Evolutionary conservation across 805 yeast genomes (phyloP).

Genomic region (Kodamaea neixiangensis): DNA sequence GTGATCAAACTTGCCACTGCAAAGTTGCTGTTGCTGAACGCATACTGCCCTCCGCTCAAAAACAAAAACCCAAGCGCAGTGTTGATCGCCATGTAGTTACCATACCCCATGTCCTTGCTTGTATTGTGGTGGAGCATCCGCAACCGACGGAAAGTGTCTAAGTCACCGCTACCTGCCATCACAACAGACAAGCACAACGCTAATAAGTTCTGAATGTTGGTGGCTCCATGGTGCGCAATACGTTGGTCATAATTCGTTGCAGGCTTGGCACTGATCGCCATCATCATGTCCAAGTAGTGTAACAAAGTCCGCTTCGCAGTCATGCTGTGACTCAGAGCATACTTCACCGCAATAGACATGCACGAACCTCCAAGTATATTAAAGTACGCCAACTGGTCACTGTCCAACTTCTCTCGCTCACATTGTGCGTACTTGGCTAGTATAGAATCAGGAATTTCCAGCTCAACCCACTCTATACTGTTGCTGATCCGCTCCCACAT

Average conservation of each 20-base stretch:
- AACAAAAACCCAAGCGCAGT: constrained; percentile 86
- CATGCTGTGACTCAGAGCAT: constrained; percentile 66
- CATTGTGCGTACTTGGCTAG: constrained; percentile 30
- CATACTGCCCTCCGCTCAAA: constrained; percentile 90
- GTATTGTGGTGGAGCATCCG: constrained; percentile 67
- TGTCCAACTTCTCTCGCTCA: constrained; percentile 38
- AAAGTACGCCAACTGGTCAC: constrained; percentile 62
- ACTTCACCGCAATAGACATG: constrained; percentile 70
- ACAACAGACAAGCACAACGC: constrained; percentile 68
- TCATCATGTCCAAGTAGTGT: constrained; percentile 53
- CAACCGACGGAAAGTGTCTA: constrained; percentile 71
- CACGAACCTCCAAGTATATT: constrained; percentile 75
- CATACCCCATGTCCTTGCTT: constrained; percentile 51
- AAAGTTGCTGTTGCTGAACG: constrained; percentile 62
- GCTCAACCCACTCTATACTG: constrained; percentile 54
- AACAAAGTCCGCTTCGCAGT: constrained; percentile 58
- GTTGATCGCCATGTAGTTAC: constrained; percentile 74
- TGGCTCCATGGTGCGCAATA: constrained; percentile 54
- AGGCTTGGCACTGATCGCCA: constrained; percentile 42
- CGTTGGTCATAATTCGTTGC: constrained; percentile 57
- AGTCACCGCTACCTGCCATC: constrained; percentile 91
- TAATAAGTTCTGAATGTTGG: constrained; percentile 57
- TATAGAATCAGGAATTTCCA: constrained; percentile 54
- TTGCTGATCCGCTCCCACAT: constrained; percentile 67
- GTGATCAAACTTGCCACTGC: constrained; percentile 70